Conservation (phyloP, 768 basidiomycete genomes). For the Tricholoma sp. region DNA sequence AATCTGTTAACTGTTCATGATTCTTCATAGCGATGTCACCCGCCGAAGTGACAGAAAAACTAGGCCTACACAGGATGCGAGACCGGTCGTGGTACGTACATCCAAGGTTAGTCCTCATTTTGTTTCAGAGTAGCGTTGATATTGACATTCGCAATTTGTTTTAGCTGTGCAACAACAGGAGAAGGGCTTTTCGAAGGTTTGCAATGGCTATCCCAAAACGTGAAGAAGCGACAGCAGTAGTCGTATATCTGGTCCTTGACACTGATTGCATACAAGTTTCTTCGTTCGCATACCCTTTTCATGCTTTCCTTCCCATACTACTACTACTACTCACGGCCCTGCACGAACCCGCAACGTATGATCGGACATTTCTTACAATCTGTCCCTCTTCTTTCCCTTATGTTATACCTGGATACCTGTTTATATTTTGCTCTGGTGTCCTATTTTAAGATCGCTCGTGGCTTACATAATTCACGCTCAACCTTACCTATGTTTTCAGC, state of each 20-base stretch:
- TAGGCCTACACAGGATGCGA: constrained; percentile 93
- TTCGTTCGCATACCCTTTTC: constrained; percentile 31
- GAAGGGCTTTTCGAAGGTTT: constrained; percentile 97
- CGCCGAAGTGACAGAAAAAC: constrained; percentile 95
- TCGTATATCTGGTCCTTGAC: constrained; percentile 14
- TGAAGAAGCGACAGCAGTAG: constrained; percentile 86
- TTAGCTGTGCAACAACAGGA: constrained; percentile 91
- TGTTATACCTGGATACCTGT: constrained; percentile 23
- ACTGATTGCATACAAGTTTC: too few species aligned
- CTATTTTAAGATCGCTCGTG: constrained; percentile 13
- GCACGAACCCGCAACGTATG: constrained; percentile 36
- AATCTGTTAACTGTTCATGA: too few species aligned
- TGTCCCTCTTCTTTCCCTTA: constrained; percentile 28
- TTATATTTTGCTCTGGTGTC: constrained; percentile 16
- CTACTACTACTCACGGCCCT: constrained; percentile 33
- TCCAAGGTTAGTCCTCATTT: constrained; percentile 65
- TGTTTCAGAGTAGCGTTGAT: neutral
- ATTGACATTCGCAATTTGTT: constrained; percentile 5
- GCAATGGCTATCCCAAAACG: constrained; percentile 96
- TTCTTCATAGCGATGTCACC: constrained; percentile 96
- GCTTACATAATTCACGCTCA: constrained; percentile 23
- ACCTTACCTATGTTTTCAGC: constrained; percentile 26
- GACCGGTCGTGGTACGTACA: constrained; percentile 99
- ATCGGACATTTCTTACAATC: constrained; percentile 24
- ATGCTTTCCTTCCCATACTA: constrained; percentile 20